phyloP scores from a whole-genome alignment of 768 basidiomycete species.

The Boletales sp. region DNA sequence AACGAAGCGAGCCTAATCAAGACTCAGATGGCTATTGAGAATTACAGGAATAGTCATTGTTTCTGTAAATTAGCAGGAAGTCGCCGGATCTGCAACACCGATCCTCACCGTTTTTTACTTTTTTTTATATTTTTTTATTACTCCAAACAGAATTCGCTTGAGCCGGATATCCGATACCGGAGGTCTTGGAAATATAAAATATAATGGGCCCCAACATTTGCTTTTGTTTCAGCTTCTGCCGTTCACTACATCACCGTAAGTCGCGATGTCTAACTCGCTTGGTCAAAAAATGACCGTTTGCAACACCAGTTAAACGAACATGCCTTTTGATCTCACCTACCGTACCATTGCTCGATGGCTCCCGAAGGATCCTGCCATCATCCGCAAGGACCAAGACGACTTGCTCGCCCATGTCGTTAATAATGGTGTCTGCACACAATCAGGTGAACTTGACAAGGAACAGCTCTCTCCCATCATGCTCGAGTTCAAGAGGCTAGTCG shows the following conservation, averaged over 20 bases:
- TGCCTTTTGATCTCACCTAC: conserved; percentile 18
- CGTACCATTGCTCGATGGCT: conserved; percentile 22
- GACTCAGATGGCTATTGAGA: no score
- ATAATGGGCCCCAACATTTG: not conserved
- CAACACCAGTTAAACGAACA: not conserved
- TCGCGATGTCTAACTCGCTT: not conserved
- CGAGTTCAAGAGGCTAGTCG: conserved; percentile 23
- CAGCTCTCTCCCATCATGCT: conserved; percentile 11
- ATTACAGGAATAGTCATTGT: no score
- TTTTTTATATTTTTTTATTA: no score
- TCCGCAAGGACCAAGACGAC: conserved; percentile 15
- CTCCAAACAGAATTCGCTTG: no score
- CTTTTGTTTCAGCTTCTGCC: not conserved
- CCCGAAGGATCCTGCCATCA: conserved; percentile 11
- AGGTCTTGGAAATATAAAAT: conserved; percentile 4
- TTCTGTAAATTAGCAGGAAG: no score
- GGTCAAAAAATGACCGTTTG: not conserved
- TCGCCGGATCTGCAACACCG: no score
- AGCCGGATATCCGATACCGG: no score
- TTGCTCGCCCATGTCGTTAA: conserved; percentile 26
- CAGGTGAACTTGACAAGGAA: conserved; percentile 7
- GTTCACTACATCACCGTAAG: conserved; percentile 2
- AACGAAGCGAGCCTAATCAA: no score
- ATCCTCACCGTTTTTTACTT: no score
- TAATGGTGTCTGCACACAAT: conserved; percentile 7